Conservation (phyloP, 768 basidiomycete species). For the Podaxis pistillaris region DNA sequence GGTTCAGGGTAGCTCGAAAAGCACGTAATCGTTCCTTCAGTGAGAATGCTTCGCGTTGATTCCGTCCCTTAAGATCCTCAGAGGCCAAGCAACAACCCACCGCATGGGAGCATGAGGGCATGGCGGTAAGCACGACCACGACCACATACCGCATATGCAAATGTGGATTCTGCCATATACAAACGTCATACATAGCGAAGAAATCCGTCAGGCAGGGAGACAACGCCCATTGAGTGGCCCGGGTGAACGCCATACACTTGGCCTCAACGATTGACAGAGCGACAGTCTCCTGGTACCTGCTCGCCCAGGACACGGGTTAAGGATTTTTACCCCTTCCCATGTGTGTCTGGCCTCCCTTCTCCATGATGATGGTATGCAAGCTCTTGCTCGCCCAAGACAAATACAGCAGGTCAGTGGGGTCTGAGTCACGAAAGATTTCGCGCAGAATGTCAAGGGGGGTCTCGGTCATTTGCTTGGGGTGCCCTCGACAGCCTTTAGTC, state of each 20-base stretch:
- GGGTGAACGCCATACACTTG: too few species aligned
- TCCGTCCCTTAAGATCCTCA: too few species aligned
- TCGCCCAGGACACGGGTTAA: too few species aligned
- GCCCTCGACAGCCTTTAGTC: constrained; percentile 22
- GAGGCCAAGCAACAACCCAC: too few species aligned
- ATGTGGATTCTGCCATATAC: constrained; percentile 3
- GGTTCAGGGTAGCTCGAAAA: too few species aligned
- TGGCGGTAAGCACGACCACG: too few species aligned
- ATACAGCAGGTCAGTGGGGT: constrained; percentile 38
- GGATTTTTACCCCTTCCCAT: constrained; percentile 31
- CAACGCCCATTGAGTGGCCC: too few species aligned
- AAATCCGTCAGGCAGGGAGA: not conserved
- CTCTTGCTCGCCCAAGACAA: constrained; percentile 35
- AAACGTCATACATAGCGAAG: constrained; percentile 34
- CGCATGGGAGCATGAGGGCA: too few species aligned
- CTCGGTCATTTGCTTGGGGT: constrained; percentile 27
- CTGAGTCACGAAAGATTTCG: constrained; percentile 37
- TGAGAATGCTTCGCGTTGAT: too few species aligned
- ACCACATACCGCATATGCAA: not conserved
- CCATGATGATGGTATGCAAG: constrained; percentile 32
- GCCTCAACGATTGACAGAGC: too few species aligned
- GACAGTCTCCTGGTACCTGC: too few species aligned
- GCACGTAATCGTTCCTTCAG: too few species aligned
- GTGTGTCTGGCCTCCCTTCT: constrained; percentile 18
- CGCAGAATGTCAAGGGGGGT: constrained; percentile 33